Conservation (phyloP, 1,284 basidiomycete species). For the Melampsora americana region DNA sequence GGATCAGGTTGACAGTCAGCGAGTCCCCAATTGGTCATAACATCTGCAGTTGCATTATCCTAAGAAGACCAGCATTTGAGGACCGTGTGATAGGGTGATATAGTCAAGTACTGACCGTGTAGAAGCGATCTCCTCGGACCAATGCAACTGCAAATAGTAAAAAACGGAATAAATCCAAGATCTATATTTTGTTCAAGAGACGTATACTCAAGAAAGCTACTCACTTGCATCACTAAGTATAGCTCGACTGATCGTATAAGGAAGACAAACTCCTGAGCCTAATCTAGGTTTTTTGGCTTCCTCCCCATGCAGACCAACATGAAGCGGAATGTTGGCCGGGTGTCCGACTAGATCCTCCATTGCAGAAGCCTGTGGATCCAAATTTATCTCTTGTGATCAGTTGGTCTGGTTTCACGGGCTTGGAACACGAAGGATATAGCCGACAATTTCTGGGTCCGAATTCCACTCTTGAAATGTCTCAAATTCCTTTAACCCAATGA, state of each 20-base stretch:
- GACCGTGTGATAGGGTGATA: too few species aligned
- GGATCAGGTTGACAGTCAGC: conserved; percentile 37
- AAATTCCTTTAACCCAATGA: conserved; percentile 37
- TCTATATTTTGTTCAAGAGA: background rate
- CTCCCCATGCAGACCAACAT: conserved; percentile 40
- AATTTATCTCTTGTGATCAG: background rate
- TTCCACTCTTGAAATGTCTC: conserved; percentile 43
- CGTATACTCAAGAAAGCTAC: background rate
- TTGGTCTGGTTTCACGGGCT: background rate
- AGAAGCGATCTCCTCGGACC: conserved; percentile 42
- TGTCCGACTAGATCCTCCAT: conserved; percentile 43
- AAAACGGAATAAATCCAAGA: background rate
- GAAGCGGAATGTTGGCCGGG: conserved; percentile 38
- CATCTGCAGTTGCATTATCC: conserved; percentile 40
- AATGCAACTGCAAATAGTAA: conserved; percentile 15
- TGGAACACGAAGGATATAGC: background rate
- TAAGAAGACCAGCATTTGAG: background rate
- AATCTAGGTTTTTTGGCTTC: conserved; percentile 32
- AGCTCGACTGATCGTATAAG: conserved; percentile 33
- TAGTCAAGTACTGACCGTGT: conserved; percentile 11
- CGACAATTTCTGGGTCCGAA: conserved; percentile 29
- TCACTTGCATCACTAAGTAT: conserved; percentile 43
- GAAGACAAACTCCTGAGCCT: conserved; percentile 37
- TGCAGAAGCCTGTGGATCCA: conserved; percentile 16
- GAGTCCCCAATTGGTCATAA: conserved; percentile 41